A percentile compares a stretch with the other conserved stretches of the same genome.
phyloP scores from a whole-genome alignment of 2,329 filamentous ascomycete species.

The Ascochyta fabae region DNA sequence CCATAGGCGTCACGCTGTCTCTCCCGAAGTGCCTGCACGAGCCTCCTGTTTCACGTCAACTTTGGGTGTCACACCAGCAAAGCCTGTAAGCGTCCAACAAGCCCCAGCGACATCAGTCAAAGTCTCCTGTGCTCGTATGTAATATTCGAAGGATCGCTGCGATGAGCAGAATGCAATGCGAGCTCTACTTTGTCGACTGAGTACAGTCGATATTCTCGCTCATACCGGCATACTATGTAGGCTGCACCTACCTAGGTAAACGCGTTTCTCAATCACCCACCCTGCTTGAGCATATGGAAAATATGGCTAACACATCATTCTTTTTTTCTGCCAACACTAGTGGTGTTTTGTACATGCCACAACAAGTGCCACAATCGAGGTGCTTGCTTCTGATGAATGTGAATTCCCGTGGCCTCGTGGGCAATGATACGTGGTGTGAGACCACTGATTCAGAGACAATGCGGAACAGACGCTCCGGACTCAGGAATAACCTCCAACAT shows the following conservation, averaged over 20 bases:
- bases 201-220: neutral
- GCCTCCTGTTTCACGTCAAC: conserved; percentile 27
- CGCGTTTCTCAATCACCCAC: no score
- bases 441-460: conserved; percentile 6
- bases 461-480: conserved; percentile 10
- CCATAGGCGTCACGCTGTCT: conserved; percentile 21
- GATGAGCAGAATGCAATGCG: conserved; percentile 3
- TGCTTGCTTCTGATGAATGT: neutral
- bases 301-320: neutral
- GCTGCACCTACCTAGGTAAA: no score
- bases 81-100: conserved; percentile 24
- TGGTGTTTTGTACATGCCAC: neutral
- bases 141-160: conserved; percentile 1
- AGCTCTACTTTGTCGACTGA: neutral
- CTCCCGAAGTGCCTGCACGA: conserved; percentile 17
- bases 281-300: neutral
- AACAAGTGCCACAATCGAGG: neutral
- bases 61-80: conserved; percentile 22
- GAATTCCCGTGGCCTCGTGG: neutral
- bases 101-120: conserved; percentile 16
- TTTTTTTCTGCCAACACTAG: neutral
- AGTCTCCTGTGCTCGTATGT: conserved; percentile 11
- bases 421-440: conserved; percentile 6
- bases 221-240: no score
- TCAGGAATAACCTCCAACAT: neutral